A percentile compares a stretch with the other conserved stretches of the same genome.
phyloP scores from a whole-genome alignment of 202 grass and related monocot species.

The Sporobolus alterniflorus region DNA sequence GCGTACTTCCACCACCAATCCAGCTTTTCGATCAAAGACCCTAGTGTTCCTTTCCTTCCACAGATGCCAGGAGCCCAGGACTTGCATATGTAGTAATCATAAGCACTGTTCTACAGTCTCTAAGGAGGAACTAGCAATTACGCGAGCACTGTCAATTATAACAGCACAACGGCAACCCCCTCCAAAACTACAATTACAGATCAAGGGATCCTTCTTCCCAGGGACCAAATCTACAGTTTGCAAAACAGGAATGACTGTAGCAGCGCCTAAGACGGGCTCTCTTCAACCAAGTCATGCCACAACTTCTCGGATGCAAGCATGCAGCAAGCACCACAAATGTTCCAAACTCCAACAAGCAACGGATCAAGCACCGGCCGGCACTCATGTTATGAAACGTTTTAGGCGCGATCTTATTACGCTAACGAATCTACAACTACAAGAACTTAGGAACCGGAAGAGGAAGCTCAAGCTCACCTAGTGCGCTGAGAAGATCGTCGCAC shows the following conservation, averaged over 20 bases:
- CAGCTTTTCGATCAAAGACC: no score
- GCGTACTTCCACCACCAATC: no score
- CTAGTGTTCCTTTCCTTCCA: no score
- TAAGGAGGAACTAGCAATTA: neutral
- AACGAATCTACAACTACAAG: neutral
- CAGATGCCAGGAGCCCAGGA: no score
- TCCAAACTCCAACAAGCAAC: neutral
- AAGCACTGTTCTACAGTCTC: neutral
- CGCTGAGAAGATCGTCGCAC: neutral
- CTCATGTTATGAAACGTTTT: neutral
- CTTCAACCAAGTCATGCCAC: neutral
- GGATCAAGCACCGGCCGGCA: constrained; percentile 23
- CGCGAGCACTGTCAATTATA: neutral
- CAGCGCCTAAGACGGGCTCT: neutral
- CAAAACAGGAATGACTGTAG: neutral
- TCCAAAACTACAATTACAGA: neutral
- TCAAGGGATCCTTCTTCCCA: neutral
- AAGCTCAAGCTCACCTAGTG: constrained; percentile 29
- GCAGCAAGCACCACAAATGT: neutral
- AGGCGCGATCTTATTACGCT: neutral
- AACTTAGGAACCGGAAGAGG: neutral
- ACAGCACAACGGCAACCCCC: neutral
- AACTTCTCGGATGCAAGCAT: constrained; percentile 15
- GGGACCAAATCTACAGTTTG: neutral
- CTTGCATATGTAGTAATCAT: neutral